Conservation (phyloP, 1,139 yeast species). For the Nadsonia starkeyi-henricii region DNA sequence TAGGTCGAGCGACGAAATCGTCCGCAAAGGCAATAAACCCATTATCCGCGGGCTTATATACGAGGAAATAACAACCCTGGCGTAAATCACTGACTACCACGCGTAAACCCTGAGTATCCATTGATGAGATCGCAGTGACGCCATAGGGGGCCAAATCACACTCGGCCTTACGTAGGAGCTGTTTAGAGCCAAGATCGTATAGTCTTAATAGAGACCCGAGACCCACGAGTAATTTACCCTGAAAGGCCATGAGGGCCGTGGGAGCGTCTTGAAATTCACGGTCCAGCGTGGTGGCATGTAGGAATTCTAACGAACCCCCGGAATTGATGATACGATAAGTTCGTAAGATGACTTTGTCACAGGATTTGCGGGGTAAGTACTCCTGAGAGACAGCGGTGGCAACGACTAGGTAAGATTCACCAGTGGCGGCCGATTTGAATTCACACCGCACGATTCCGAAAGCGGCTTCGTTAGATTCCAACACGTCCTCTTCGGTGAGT, state of each 20-base stretch:
- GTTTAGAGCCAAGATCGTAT: constrained; percentile 68
- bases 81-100: constrained; percentile 56
- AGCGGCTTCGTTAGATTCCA: constrained; percentile 32
- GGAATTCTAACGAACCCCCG: constrained; percentile 30
- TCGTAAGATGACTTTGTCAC: constrained; percentile 27
- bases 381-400: constrained; percentile 32
- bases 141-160: constrained; percentile 22
- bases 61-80: constrained; percentile 46
- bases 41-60: constrained; percentile 38
- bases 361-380: constrained; percentile 25
- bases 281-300: constrained; percentile 52
- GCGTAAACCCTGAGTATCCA: constrained; percentile 43
- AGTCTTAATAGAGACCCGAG: constrained; percentile 39
- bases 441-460: constrained; percentile 25
- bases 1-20: constrained; percentile 55
- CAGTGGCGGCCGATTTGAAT: constrained; percentile 25
- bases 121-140: constrained; percentile 33
- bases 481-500: constrained; percentile 30
- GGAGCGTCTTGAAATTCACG: constrained; percentile 23
- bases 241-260: constrained; percentile 39
- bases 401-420: constrained; percentile 32
- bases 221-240: constrained; percentile 52
- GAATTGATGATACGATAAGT: constrained; percentile 31
- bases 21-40: constrained; percentile 51
- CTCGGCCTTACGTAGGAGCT: constrained; percentile 51